Evolutionary conservation across 768 basidiomycete genomes (phyloP).

Genomic region (Boletus coccyginus): DNA sequence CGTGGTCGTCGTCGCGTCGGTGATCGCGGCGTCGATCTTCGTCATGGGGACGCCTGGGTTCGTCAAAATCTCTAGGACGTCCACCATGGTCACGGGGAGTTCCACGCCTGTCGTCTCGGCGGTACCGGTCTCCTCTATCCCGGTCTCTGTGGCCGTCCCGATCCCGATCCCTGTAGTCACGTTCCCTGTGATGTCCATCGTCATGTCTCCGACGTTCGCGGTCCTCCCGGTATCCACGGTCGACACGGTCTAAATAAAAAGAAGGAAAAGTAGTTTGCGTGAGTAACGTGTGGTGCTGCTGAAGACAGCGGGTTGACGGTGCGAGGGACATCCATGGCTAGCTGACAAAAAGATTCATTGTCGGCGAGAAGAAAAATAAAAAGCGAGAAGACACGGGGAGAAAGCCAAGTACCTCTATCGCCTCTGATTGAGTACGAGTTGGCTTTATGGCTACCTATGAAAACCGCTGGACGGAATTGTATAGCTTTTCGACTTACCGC

Average conservation of each 20-base stretch:
- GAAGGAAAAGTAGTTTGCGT: constrained; percentile 45
- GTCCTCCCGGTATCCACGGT: constrained; percentile 61
- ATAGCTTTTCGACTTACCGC: constrained; percentile 45
- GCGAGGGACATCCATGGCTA: constrained; percentile 49
- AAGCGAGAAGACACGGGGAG: constrained; percentile 31
- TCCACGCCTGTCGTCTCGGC: constrained; percentile 52
- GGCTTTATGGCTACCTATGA: constrained; percentile 28
- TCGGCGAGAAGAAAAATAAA: constrained; percentile 40
- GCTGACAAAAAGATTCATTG: constrained; percentile 50
- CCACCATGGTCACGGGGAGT: constrained; percentile 44
- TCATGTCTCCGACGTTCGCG: constrained; percentile 67
- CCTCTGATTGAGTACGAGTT: constrained; percentile 30
- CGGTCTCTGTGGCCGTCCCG: constrained; percentile 30
- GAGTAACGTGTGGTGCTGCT: constrained; percentile 48
- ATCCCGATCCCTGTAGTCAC: constrained; percentile 50
- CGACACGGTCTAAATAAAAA: constrained; percentile 44
- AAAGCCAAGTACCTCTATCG: constrained; percentile 34
- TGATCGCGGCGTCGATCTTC: constrained; percentile 50
- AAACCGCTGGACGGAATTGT: constrained; percentile 19
- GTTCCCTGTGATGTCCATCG: constrained; percentile 49
- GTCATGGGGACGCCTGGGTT: constrained; percentile 44
- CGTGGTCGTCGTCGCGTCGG: constrained; percentile 42
- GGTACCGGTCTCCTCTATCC: constrained; percentile 35
- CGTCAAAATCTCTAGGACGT: constrained; percentile 46
- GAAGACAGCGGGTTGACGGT: constrained; percentile 41